Base-by-base conservation (phyloP, 352 stramenopile genomes). In the Phytophthora podocarpi region DNA sequence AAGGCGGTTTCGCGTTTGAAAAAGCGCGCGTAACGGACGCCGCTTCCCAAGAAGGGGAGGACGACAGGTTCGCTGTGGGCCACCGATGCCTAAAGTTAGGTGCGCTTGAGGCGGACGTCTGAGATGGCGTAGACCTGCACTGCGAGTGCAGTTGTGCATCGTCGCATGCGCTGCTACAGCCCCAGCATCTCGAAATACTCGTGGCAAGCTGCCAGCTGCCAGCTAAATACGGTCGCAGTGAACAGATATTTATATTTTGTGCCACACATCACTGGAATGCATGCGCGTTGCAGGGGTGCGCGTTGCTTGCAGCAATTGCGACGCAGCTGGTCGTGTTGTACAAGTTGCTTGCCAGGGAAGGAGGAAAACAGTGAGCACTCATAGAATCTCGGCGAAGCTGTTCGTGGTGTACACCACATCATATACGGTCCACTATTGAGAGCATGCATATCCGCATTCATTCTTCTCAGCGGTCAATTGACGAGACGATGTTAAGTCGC, bases 11-110 rank as follows among this genome's bases (percentile, higher is more conserved):
- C 28, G 15, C 24, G 32, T 69, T 72, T 67, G 37, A 69, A 72
- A 75, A 74, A 61, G 66, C 45, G 67, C 62, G 56, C 55, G 62
- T 65, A 72, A 71, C 61, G 51, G 56, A 68, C 42, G 54, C 46
- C 56, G 40, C 55, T 59, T 69, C 56, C 61, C 60, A 67, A 32
- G 34, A 36, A 24, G 16, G n/a, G 35, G 26, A 37, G 40, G 31
- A 47, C 36, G n/a, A 16, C 10, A 35, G 34, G 8, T 23, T 32
- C 20, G 12, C 27, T 59, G 39, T 24, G 18, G 30, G 15, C 43
- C 39, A 46, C n/a, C 21, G 30, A 12, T n/a, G 23, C 3, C 45
- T 51, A 58, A 53, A 59, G 36, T 48, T 68, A 59, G 27, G n/a
- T 18, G 21, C 20, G 16, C 27, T 24, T 31, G 35, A 36, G 13